A percentile compares a stretch with the other conserved stretches of the same genome.
Evolutionary conservation across 345 rosid genomes (phyloP).

Genomic region (Eucalyptus erythrocorys): DNA sequence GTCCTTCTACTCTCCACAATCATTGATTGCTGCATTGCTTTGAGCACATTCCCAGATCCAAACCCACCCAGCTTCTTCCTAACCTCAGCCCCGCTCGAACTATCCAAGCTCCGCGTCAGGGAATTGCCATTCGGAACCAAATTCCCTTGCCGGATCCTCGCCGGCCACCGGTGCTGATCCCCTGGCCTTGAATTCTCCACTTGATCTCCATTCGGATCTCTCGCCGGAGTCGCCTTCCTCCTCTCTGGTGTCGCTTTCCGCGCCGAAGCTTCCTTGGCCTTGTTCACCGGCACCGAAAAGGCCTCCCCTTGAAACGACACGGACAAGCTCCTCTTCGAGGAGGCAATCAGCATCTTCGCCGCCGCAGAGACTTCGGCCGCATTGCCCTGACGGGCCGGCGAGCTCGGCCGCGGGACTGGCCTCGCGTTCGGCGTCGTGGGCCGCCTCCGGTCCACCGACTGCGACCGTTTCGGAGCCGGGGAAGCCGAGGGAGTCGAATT

Average conservation of each 20-base stretch:
- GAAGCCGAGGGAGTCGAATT: conserved; percentile 25
- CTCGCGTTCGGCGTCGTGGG: neutral
- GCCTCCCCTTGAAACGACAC: conserved; percentile 95
- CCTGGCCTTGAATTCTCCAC: conserved; percentile 49
- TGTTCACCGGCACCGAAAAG: conserved; percentile 77
- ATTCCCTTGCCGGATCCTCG: conserved; percentile 43
- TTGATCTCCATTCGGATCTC: conserved; percentile 35
- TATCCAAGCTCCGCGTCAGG: conserved; percentile 55
- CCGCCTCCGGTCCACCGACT: conserved; percentile 70
- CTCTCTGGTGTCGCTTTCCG: conserved; percentile 55
- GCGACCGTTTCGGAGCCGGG: conserved; percentile 53
- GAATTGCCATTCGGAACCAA: conserved; percentile 7
- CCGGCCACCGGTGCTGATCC: conserved; percentile 82
- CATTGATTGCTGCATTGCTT: conserved; percentile 48
- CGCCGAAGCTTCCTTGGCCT: conserved; percentile 42
- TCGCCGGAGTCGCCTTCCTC: conserved; percentile 42
- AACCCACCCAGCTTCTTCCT: conserved; percentile 12
- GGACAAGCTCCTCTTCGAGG: conserved; percentile 83
- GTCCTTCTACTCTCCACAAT: conserved; percentile 40
- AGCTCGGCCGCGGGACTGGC: neutral
- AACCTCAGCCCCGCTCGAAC: conserved; percentile 5
- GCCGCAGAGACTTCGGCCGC: conserved; percentile 41
- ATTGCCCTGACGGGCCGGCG: conserved; percentile 23
- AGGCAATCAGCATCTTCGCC: conserved; percentile 63
- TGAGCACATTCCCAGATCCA: conserved; percentile 63